phyloP scores from a whole-genome alignment of 495 filamentous ascomycete genomes.

The Penicillium dipodomyicola region DNA sequence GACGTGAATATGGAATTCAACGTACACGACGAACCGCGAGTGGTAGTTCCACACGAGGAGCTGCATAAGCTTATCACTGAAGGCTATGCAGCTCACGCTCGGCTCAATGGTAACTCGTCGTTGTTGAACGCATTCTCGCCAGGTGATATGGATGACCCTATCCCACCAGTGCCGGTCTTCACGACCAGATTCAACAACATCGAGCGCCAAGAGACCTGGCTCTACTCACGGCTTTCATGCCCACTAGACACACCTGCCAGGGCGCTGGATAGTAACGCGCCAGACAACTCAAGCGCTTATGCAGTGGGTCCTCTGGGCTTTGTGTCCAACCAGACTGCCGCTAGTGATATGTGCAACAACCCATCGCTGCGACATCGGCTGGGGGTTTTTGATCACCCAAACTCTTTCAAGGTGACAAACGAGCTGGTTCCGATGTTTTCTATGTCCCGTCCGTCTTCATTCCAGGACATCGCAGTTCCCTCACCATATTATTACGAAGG shows the following conservation, averaged over 20 bases:
- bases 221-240: constrained; percentile 16
- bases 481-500: constrained; percentile 15
- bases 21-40: constrained; percentile 67
- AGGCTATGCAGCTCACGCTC: constrained; percentile 3
- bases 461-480: constrained; percentile 19
- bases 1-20: constrained; percentile 79
- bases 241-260: constrained; percentile 14
- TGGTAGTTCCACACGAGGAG: constrained; percentile 59
- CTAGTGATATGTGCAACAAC: constrained; percentile 17
- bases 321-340: constrained; percentile 17
- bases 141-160: background rate
- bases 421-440: constrained; percentile 21
- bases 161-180: background rate
- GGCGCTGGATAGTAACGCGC: constrained; percentile 10
- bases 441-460: constrained; percentile 16
- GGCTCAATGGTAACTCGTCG: background rate
- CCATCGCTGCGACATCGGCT: constrained; percentile 19
- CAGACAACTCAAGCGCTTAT: constrained; percentile 12
- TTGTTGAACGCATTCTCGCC: constrained; percentile 3
- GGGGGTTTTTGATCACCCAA: constrained; percentile 16
- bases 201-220: constrained; percentile 22
- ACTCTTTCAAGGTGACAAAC: constrained; percentile 16
- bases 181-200: constrained; percentile 15
- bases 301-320: constrained; percentile 16
- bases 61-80: constrained; percentile 11